phyloP scores from a whole-genome alignment of 2,329 filamentous ascomycete genomes.

The Trichoderma sp. region DNA sequence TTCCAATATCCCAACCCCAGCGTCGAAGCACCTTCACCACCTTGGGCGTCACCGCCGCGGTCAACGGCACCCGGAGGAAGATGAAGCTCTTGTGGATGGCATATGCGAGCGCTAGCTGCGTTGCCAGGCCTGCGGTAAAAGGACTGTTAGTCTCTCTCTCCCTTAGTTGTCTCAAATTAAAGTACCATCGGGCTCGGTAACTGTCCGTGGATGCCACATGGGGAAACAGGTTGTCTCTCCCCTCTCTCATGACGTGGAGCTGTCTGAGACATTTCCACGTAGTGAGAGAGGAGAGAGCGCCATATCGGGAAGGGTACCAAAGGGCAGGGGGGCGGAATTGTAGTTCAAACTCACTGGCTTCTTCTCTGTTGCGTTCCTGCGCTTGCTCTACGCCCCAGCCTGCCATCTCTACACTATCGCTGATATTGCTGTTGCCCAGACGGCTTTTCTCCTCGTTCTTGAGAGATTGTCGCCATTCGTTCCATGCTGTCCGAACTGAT shows the following conservation, averaged over 20 bases:
- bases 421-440: constrained; percentile 46
- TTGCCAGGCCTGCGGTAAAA: constrained; percentile 58
- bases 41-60: constrained; percentile 87
- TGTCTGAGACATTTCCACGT: constrained; percentile 4
- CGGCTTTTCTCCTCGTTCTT: constrained; percentile 49
- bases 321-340: background rate
- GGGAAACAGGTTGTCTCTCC: background rate
- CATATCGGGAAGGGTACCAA: background rate
- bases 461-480: constrained; percentile 50
- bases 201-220: background rate
- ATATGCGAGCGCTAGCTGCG: constrained; percentile 89
- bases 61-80: constrained; percentile 89
- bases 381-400: constrained; percentile 66
- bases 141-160: constrained; percentile 31
- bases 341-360: constrained; percentile 68
- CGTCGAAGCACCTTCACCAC: constrained; percentile 84
- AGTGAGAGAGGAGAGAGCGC: background rate
- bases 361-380: constrained; percentile 59
- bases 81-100: constrained; percentile 98
- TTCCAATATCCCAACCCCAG: constrained; percentile 96
- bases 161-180: background rate
- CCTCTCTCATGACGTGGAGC: constrained; percentile 1
- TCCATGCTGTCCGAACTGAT: constrained; percentile 56
- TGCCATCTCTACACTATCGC: constrained; percentile 52
- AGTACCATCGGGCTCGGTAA: background rate